These are phyloP conservation scores for Sarocladium kiliense DNA, from an alignment of 2,329 filamentous ascomycete genomes.

Conservation along the genomic window DNA sequence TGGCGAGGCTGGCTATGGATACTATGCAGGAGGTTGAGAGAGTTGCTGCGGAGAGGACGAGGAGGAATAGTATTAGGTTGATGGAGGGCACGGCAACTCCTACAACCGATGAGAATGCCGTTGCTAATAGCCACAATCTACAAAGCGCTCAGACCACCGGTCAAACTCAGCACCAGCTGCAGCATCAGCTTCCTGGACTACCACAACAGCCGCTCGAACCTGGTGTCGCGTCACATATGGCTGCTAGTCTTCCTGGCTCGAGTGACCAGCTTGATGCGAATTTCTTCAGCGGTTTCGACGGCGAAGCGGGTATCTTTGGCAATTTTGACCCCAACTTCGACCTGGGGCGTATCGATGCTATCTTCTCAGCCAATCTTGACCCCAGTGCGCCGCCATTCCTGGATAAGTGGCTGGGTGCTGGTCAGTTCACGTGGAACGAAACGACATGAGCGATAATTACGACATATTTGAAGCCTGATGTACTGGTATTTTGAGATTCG, in stretches of 20 bases:
- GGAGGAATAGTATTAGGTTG: conserved; percentile 12
- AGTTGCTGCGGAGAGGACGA: conserved; percentile 13
- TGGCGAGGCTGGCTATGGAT: conserved; percentile 17
- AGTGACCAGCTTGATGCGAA: conserved; percentile 6
- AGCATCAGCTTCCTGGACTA: conserved; percentile 10
- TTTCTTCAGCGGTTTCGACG: conserved; percentile 12
- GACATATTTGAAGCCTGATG: no score
- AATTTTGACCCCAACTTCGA: conserved; percentile 19
- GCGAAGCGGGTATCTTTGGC: conserved; percentile 16
- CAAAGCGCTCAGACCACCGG: background rate
- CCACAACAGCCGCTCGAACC: background rate
- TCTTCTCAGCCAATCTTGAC: conserved; percentile 15
- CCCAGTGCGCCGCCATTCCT: conserved; percentile 12
- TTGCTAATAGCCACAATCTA: background rate
- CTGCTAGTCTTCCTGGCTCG: background rate
- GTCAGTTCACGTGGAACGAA: background rate
- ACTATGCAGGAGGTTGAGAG: conserved; percentile 18
- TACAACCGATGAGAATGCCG: conserved; percentile 7
- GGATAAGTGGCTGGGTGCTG: conserved; percentile 11
- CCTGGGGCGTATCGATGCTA: conserved; percentile 17
- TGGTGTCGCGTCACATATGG: background rate
- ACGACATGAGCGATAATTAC: no score
- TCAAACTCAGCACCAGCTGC: conserved; percentile 11
- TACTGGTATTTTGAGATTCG: no score
- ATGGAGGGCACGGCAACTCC: conserved; percentile 1